Evolutionary conservation across 2,329 filamentous ascomycete species (phyloP).

Genomic region (Colletotrichum tanaceti): DNA sequence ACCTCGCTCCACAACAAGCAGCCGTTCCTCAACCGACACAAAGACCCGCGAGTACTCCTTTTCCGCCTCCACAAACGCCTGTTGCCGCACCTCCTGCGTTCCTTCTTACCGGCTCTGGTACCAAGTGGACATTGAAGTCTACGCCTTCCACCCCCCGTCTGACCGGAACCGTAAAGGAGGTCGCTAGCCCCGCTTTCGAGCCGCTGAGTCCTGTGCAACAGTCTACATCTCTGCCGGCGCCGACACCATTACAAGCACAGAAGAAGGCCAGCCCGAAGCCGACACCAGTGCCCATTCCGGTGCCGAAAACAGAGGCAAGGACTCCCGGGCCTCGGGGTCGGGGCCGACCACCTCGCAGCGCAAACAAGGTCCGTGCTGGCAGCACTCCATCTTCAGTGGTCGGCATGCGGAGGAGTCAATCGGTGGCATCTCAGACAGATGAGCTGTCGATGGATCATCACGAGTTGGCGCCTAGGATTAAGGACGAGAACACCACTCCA

Average conservation of each 20-base stretch:
- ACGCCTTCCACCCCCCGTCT: conserved; percentile 68
- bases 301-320: conserved; percentile 45
- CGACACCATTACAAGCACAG: conserved; percentile 47
- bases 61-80: conserved; percentile 51
- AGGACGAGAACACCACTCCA: conserved; percentile 67
- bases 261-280: conserved; percentile 53
- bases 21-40: conserved; percentile 49
- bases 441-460: conserved; percentile 60
- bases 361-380: conserved; percentile 50
- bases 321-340: conserved; percentile 46
- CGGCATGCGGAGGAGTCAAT: conserved; percentile 56
- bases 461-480: conserved; percentile 59
- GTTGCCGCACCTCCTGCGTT: conserved; percentile 44
- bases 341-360: conserved; percentile 52
- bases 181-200: conserved; percentile 66
- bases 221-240: conserved; percentile 52
- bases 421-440: conserved; percentile 59
- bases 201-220: conserved; percentile 67
- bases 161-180: conserved; percentile 47
- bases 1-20: conserved; percentile 55
- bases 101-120: conserved; percentile 58
- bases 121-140: conserved; percentile 68
- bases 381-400: conserved; percentile 51
- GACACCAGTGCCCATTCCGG: conserved; percentile 21
- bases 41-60: conserved; percentile 47